Percentiles rank a stretch among this genome's conserved stretches.
Evolutionary conservation across 148 eudicot genomes (phyloP).

Genomic region (Arctostaphylos glauca): DNA sequence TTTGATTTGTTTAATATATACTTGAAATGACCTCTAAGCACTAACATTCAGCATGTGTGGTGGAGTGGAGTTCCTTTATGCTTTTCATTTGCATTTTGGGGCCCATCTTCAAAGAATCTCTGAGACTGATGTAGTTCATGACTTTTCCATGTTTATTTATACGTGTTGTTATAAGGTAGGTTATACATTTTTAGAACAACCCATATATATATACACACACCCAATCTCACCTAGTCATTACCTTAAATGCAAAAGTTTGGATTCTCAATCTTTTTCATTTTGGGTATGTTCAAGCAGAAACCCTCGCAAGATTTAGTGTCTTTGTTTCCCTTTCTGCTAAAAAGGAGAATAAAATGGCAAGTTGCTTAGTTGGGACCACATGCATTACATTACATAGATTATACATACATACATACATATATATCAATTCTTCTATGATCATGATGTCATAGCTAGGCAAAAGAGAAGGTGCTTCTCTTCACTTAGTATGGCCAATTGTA

Average conservation of each 20-base stretch:
- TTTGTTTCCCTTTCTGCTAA: neutral
- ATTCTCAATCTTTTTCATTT: neutral
- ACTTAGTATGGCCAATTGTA: too few species aligned
- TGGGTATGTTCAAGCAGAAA: slow-evolving; percentile 16
- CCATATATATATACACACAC: neutral
- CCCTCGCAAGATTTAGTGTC: neutral
- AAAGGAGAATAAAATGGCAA: slow-evolving; percentile 12
- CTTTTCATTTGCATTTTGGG: neutral
- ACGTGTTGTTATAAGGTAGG: too few species aligned
- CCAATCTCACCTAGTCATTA: slow-evolving; percentile 7
- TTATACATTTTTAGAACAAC: too few species aligned
- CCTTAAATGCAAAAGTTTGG: slow-evolving; percentile 24
- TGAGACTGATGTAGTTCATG: neutral
- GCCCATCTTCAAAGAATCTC: slow-evolving; percentile 18
- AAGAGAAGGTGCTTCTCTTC: too few species aligned
- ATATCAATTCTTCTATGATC: neutral
- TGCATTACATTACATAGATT: neutral
- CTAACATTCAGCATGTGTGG: slow-evolving; percentile 10
- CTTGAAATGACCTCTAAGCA: slow-evolving; percentile 21
- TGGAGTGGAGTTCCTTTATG: slow-evolving; percentile 24
- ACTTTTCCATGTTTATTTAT: neutral
- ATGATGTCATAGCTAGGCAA: too few species aligned
- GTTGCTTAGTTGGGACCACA: slow-evolving; percentile 15
- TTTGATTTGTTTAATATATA: neutral
- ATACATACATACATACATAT: neutral